Percentiles rank a stretch among this genome's conserved stretches.
Conservation (phyloP, 345 rosid genomes). For the Trapa bicornis region DNA sequence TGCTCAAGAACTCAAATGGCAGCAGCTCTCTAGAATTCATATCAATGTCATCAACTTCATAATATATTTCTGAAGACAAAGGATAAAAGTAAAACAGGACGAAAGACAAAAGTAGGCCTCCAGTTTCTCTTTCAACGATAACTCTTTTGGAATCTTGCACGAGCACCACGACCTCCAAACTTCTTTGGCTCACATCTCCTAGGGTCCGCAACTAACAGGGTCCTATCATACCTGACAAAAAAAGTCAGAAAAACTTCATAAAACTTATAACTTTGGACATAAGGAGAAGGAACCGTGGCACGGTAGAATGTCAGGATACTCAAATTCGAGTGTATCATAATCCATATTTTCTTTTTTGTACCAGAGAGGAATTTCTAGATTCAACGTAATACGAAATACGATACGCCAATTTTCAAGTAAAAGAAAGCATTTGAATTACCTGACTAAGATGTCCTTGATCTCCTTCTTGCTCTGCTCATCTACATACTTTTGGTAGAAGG, state of each 20-base stretch:
- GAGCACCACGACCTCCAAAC: slow-evolving; percentile 92
- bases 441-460: slow-evolving; percentile 64
- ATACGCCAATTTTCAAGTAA: not conserved
- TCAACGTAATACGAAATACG: not conserved
- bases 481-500: slow-evolving; percentile 72
- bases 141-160: slow-evolving; percentile 92
- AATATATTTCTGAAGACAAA: not conserved
- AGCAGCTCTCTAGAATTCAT: slow-evolving; percentile 1
- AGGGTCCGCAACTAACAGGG: slow-evolving; percentile 82
- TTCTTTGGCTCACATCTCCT: slow-evolving; percentile 95
- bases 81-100: slow-evolving; percentile 1
- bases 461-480: slow-evolving; percentile 90
- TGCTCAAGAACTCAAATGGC: not conserved
- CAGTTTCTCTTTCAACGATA: slow-evolving; percentile 42
- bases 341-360: not conserved
- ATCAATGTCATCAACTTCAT: slow-evolving; percentile 4
- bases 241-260: not conserved
- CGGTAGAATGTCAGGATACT: not conserved
- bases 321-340: not conserved
- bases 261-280: not conserved
- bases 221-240: slow-evolving; percentile 38
- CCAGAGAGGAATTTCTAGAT: not conserved
- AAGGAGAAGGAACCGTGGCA: too few relatives aligned
- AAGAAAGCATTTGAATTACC: slow-evolving; percentile 22
- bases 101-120: not conserved